These are phyloP conservation scores for Rhexocercosporidium sp. DNA, from an alignment of 2,329 filamentous ascomycete genomes.

Conservation along the genomic window DNA sequence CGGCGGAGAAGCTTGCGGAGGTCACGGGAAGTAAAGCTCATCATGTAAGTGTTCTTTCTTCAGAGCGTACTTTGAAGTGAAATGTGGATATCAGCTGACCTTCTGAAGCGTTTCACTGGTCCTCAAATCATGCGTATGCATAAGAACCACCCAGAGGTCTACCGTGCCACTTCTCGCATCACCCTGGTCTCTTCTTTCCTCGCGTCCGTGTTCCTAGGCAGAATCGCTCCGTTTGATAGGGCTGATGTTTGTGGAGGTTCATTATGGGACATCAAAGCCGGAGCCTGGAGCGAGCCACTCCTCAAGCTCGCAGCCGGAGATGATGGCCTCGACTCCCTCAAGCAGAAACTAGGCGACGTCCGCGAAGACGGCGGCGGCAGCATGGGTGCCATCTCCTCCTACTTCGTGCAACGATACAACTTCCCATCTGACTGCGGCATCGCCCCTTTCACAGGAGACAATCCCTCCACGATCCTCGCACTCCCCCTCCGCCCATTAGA, in stretches of 20 bases:
- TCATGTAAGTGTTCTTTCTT: slow-evolving; percentile 68
- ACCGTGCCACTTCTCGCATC: slow-evolving; percentile 80
- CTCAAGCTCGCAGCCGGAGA: slow-evolving; percentile 72
- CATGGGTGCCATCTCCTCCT: slow-evolving; percentile 76
- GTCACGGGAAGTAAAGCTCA: slow-evolving; percentile 92
- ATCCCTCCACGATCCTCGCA: slow-evolving; percentile 92
- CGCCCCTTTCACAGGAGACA: slow-evolving; percentile 91
- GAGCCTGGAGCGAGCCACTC: slow-evolving; percentile 75
- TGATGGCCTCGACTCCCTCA: slow-evolving; percentile 67
- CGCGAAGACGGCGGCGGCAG: slow-evolving; percentile 79
- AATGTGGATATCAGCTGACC: slow-evolving; percentile 20
- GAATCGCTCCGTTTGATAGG: slow-evolving; percentile 88
- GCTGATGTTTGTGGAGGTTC: slow-evolving; percentile 82
- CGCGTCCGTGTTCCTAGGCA: slow-evolving; percentile 85
- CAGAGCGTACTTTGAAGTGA: not conserved
- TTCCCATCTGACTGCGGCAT: slow-evolving; percentile 78
- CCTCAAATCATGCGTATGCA: slow-evolving; percentile 92
- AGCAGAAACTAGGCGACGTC: slow-evolving; percentile 79
- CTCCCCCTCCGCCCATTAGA: slow-evolving; percentile 86
- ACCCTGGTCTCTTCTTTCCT: slow-evolving; percentile 96
- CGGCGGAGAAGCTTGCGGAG: slow-evolving; percentile 70
- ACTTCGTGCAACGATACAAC: slow-evolving; percentile 80
- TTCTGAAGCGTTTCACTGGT: slow-evolving; percentile 84
- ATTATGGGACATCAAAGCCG: slow-evolving; percentile 88
- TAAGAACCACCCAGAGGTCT: slow-evolving; percentile 79